Conservation (phyloP, 2,329 filamentous ascomycete genomes). For the Chaetomiaceae sp. region DNA sequence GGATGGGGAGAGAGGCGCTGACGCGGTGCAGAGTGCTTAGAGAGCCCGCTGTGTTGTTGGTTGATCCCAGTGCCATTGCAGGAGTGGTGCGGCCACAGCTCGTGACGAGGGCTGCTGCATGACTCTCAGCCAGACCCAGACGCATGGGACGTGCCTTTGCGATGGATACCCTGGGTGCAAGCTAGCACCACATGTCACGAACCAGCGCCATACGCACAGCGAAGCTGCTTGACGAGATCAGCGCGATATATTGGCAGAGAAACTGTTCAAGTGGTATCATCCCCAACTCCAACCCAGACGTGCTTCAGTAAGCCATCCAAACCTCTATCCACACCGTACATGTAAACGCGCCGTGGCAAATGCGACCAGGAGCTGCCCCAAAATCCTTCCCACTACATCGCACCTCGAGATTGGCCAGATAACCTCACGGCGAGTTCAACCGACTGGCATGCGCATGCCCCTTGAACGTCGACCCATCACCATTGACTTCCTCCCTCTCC, state of each 20-base stretch:
- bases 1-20: too few relatives aligned
- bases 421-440: not conserved
- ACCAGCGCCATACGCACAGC: too few relatives aligned
- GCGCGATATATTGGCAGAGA: too few relatives aligned
- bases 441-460: not conserved
- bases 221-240: too few relatives aligned
- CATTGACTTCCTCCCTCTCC: not conserved
- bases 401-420: too few relatives aligned
- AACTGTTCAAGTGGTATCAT: not conserved
- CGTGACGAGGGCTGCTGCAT: too few relatives aligned
- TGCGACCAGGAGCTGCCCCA: not conserved
- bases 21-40: not conserved
- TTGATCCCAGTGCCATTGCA: too few relatives aligned
- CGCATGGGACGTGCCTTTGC: too few relatives aligned
- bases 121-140: too few relatives aligned
- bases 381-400: not conserved
- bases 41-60: not conserved
- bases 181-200: too few relatives aligned
- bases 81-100: too few relatives aligned
- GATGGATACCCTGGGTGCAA: too few relatives aligned
- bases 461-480: not conserved
- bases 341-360: not conserved
- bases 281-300: not conserved
- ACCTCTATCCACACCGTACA: not conserved
- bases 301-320: not conserved